These are phyloP conservation scores for Pleurotus ostreatus DNA, from an alignment of 768 basidiomycete species.

Conservation along the genomic window DNA sequence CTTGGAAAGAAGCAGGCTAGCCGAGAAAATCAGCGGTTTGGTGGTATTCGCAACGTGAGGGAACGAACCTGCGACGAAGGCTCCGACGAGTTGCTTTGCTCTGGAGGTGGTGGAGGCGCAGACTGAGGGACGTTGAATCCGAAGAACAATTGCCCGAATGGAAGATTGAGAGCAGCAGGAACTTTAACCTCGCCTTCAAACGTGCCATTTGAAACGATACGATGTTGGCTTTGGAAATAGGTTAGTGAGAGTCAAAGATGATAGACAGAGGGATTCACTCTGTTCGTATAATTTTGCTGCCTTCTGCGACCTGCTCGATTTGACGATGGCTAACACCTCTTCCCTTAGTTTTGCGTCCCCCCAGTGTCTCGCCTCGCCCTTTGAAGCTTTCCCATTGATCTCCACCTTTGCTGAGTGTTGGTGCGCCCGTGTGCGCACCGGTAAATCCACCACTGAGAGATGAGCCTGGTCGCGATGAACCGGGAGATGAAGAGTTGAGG, in stretches of 20 bases:
- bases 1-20: conserved; percentile 51
- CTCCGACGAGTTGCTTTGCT: conserved; percentile 20
- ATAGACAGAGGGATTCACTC: conserved; percentile 55
- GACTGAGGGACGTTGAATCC: conserved; percentile 83
- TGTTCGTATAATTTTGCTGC: conserved; percentile 87
- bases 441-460: conserved; percentile 68
- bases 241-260: conserved; percentile 9
- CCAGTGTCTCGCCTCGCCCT: conserved; percentile 88
- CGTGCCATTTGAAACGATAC: conserved; percentile 77
- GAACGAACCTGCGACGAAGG: conserved; percentile 25
- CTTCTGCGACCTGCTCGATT: conserved; percentile 71
- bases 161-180: conserved; percentile 86
- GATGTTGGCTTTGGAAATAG: conserved; percentile 64
- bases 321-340: conserved; percentile 86
- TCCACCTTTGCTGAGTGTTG: conserved; percentile 66
- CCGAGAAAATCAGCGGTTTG: conserved; percentile 15
- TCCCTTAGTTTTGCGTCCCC: conserved; percentile 91
- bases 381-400: conserved; percentile 95
- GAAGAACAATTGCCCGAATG: conserved; percentile 94
- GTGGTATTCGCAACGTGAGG: not conserved
- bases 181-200: conserved; percentile 73
- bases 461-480: conserved; percentile 78
- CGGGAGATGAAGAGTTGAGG: conserved; percentile 79
- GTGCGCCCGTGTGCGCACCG: conserved; percentile 40
- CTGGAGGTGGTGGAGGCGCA: conserved; percentile 40